phyloP scores from a whole-genome alignment of 106 monocot genomes.

The Agapanthus africanus region DNA sequence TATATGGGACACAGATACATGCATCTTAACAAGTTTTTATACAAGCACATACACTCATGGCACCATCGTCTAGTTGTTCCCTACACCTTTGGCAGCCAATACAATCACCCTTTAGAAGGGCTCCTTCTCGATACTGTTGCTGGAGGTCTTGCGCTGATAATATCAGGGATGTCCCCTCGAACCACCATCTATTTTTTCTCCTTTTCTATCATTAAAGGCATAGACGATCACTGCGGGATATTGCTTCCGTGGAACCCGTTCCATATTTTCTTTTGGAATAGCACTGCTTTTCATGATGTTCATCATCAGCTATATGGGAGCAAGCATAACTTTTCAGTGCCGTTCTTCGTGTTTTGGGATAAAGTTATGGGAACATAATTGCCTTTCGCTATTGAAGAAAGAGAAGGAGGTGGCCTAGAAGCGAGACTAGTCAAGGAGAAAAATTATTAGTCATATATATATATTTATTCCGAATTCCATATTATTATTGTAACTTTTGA shows the following conservation, averaged over 20 bases:
- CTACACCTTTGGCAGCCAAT: slow-evolving; percentile 12
- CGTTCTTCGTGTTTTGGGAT: slow-evolving; percentile 37
- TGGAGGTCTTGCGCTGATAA: slow-evolving; percentile 7
- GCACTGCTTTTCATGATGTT: slow-evolving; percentile 25
- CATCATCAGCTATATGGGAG: slow-evolving; percentile 27
- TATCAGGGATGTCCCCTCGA: slow-evolving; percentile 15
- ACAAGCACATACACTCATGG: slow-evolving; percentile 57
- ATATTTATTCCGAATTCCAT: too few species aligned
- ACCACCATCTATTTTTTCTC: slow-evolving; percentile 20
- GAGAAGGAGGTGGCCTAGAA: slow-evolving; percentile 24
- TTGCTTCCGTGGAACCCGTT: slow-evolving; percentile 16
- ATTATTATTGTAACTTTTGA: too few species aligned
- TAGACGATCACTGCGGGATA: slow-evolving; percentile 18
- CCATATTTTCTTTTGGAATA: slow-evolving; percentile 20
- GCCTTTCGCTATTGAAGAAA: slow-evolving; percentile 25
- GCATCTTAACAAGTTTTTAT: slow-evolving; percentile 84
- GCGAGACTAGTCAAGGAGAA: slow-evolving; percentile 9
- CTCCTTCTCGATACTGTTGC: slow-evolving; percentile 10
- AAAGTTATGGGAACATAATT: slow-evolving; percentile 32
- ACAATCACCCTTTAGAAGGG: slow-evolving; percentile 19
- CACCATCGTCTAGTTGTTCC: slow-evolving; percentile 17
- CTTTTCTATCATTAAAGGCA: slow-evolving; percentile 13
- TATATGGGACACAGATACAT: slow-evolving; percentile 86
- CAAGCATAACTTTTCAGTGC: slow-evolving; percentile 33
- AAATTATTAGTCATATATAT: too few species aligned